phyloP scores from a whole-genome alignment of 441 rosid genomes.

The Populus trichocarpa region DNA sequence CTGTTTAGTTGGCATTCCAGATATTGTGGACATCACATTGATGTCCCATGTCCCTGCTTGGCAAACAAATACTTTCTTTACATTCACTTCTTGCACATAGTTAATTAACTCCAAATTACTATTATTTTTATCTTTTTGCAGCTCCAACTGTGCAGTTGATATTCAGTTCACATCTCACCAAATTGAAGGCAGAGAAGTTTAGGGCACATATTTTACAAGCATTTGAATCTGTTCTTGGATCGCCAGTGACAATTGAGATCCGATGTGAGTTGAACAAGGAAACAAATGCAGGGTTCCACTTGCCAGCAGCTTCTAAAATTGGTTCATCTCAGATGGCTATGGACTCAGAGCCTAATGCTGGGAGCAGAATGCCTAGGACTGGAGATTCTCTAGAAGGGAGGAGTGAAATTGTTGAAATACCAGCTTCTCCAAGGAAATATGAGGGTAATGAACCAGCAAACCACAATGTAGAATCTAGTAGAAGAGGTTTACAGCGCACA shows the following conservation, averaged over 20 bases:
- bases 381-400: conserved; percentile 41
- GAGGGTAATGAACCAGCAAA: conserved; percentile 23
- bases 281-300: conserved; percentile 22
- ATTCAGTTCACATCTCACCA: conserved; percentile 65
- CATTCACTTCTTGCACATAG: not conserved
- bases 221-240: conserved; percentile 80
- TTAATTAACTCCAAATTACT: conserved; percentile 1
- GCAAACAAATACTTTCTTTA: not conserved
- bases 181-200: conserved; percentile 81
- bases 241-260: conserved; percentile 79
- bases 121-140: conserved; percentile 29
- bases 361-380: conserved; percentile 28
- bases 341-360: conserved; percentile 19
- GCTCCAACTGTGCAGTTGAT: conserved; percentile 89
- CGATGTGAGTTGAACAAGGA: conserved; percentile 60
- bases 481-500: conserved; percentile 29
- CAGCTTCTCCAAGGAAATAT: conserved; percentile 41
- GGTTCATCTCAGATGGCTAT: conserved; percentile 31
- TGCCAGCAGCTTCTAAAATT: conserved; percentile 38
- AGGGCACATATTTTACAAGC: conserved; percentile 71
- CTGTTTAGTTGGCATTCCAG: not conserved
- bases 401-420: conserved; percentile 86
- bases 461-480: conserved; percentile 30
- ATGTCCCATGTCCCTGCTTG: not conserved
- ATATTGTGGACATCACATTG: not conserved